Evolutionary conservation across 306 rosid species (phyloP), one percentile per base, ranked within the genome.

Genomic region (Acacia melanoxylon): DNA sequence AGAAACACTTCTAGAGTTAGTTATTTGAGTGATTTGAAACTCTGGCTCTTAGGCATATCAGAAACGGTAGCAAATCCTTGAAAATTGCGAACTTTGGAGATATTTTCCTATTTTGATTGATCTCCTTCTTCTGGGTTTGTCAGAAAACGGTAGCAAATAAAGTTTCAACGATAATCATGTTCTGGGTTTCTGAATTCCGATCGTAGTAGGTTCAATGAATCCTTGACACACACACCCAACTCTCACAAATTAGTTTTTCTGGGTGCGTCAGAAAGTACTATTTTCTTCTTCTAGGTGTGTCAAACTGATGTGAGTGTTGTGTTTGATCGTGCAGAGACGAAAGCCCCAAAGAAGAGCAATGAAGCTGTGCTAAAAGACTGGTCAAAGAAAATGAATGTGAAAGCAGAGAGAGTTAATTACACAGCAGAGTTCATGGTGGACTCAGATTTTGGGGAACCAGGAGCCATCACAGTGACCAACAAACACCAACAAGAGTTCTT

Each of bases 401-500:
- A 86, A 78, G 86, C 92, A 8, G 92, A 90, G 86, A 85, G 91
- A 78, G 92, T 92, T 4, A 86, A 88, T 81, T 94, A 92, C 86
- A 94, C 61, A 70, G 94, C 98, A 15, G 98, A 94, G 71, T 92
- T 94, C 85, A 48, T 76, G 8, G 89, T 94, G 77, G 87, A 89
- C 83, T 92, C 98, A 0, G 82, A 80, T 78, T 94, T 94, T 77
- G 98, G 97, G 10, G 59, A 78, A 33, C 98, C 97, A 3, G 98
- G 98, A 85, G 98, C 98, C 22, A 92, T 94, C 73, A 85, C 84
- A 6, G 90, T 94, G 68, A 45, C 63, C 19, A 94, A 94, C 88
- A 92, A 89, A 80, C 97, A 94, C 71, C 98, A 90, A 54, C 82
- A 76, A 29, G 98, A 94, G 87, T 89, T 94, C 77, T 92, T 84